Conservation (phyloP, 1,284 basidiomycete genomes). For the Leccinum huronense region DNA sequence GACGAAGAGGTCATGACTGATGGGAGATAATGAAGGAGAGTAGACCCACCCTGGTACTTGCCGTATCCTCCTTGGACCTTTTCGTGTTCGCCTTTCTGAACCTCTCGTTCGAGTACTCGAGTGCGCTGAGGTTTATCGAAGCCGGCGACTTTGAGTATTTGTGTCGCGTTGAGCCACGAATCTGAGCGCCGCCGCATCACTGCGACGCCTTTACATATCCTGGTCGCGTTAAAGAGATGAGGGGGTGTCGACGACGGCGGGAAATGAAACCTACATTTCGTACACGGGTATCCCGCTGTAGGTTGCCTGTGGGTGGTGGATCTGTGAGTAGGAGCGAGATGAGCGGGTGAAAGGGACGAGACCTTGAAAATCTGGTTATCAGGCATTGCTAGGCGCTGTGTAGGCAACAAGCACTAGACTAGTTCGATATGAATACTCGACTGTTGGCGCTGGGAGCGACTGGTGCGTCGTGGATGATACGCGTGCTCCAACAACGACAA, state of each 20-base stretch:
- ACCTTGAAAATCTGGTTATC: constrained; percentile 81
- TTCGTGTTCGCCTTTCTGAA: constrained; percentile 98
- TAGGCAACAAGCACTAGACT: constrained; percentile 8
- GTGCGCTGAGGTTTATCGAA: constrained; percentile 99
- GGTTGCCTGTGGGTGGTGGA: constrained; percentile 57
- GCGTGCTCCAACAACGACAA: constrained; percentile 58
- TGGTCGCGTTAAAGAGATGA: constrained; percentile 42
- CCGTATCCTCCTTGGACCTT: constrained; percentile 99
- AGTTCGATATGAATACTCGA: constrained; percentile 9
- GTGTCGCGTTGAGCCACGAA: constrained; percentile 98
- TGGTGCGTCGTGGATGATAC: constrained; percentile 26
- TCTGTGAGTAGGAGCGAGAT: constrained; percentile 13
- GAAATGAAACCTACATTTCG: constrained; percentile 64
- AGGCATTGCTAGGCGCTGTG: constrained; percentile 50
- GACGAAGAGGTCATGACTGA: neutral
- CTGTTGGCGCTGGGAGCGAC: constrained; percentile 24
- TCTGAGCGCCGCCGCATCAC: constrained; percentile 97
- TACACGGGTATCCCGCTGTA: constrained; percentile 88
- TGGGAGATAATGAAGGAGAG: constrained; percentile 1
- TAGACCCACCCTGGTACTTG: constrained; percentile 91
- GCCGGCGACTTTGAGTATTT: constrained; percentile 98
- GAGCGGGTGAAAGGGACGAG: constrained; percentile 19
- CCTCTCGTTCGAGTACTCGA: constrained; percentile 94
- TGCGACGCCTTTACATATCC: constrained; percentile 94
- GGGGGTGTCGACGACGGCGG: constrained; percentile 38